phyloP scores from a whole-genome alignment of 164 flowering plant genomes.

The Magnolia officinalis region DNA sequence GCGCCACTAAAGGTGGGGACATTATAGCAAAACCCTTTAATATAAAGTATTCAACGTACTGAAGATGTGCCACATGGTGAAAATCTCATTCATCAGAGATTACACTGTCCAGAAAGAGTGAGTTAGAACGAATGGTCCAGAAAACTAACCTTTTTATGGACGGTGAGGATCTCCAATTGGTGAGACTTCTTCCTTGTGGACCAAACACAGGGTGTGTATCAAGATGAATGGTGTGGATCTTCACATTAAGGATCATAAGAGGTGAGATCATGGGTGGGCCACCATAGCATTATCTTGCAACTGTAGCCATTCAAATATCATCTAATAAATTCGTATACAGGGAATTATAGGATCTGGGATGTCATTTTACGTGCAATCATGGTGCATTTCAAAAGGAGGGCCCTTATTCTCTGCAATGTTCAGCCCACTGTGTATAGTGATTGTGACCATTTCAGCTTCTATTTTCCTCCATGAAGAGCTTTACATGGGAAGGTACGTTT shows the following conservation, averaged over 20 bases:
- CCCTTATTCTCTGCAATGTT: conserved; percentile 65
- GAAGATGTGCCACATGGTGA: too few relatives aligned
- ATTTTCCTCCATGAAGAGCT: conserved; percentile 42
- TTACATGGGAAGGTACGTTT: conserved; percentile 17
- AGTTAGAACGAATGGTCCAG: too few relatives aligned
- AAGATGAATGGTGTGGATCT: neutral
- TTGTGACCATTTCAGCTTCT: conserved; percentile 45
- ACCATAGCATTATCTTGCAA: neutral
- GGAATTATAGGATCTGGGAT: conserved; percentile 5
- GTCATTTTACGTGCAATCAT: neutral
- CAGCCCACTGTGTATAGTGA: conserved; percentile 52
- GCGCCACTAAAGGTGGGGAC: too few relatives aligned
- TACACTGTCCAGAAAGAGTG: too few relatives aligned
- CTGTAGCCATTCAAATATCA: neutral
- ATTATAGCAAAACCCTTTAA: too few relatives aligned
- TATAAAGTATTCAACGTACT: too few relatives aligned
- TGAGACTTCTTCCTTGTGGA: neutral
- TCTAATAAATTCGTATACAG: neutral
- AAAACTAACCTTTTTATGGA: too few relatives aligned
- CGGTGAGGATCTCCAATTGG: neutral
- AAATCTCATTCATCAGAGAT: too few relatives aligned
- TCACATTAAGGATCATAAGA: neutral
- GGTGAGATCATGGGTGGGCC: neutral
- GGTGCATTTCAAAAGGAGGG: conserved; percentile 30
- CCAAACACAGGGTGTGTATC: neutral